Percentiles rank a stretch among this genome's conserved stretches.
These are phyloP conservation scores for Vachellia pachyceras DNA, from an alignment of 306 rosid genomes.

Conservation along the genomic window DNA sequence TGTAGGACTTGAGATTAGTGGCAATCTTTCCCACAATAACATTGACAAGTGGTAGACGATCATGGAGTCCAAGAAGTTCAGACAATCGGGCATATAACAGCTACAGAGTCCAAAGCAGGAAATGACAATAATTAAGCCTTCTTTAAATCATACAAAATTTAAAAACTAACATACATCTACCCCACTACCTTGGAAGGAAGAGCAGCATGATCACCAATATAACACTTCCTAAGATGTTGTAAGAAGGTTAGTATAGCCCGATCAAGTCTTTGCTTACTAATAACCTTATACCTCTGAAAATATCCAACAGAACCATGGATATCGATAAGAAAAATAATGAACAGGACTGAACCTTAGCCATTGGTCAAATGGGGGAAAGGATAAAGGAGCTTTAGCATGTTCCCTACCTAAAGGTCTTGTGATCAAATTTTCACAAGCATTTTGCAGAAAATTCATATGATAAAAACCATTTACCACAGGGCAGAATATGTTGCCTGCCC, in stretches of 20 bases:
- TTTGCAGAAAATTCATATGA: neutral
- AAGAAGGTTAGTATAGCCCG: conserved; percentile 51
- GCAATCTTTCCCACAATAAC: conserved; percentile 85
- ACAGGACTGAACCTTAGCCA: conserved; percentile 13
- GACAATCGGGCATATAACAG: conserved; percentile 88
- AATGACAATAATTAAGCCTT: conserved; percentile 35
- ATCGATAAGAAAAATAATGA: conserved; percentile 3
- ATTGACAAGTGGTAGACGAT: conserved; percentile 77
- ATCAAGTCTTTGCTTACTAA: conserved; percentile 60
- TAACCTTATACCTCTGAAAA: conserved; percentile 45
- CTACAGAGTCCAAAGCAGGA: conserved; percentile 52
- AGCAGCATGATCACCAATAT: conserved; percentile 47
- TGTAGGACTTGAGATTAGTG: conserved; percentile 83
- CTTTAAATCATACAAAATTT: conserved; percentile 8
- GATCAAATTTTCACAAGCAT: neutral
- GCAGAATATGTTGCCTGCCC: conserved; percentile 18
- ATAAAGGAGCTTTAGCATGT: neutral
- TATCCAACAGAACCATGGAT: conserved; percentile 22
- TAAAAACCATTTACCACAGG: neutral
- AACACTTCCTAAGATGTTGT: conserved; percentile 52
- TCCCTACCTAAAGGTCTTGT: neutral
- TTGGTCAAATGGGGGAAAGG: neutral
- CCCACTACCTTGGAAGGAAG: conserved; percentile 50
- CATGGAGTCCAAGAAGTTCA: conserved; percentile 90
- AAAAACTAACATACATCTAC: conserved; percentile 31